Conservation (phyloP, 2,329 filamentous ascomycete genomes). For the Rasamsonia emersonii region DNA sequence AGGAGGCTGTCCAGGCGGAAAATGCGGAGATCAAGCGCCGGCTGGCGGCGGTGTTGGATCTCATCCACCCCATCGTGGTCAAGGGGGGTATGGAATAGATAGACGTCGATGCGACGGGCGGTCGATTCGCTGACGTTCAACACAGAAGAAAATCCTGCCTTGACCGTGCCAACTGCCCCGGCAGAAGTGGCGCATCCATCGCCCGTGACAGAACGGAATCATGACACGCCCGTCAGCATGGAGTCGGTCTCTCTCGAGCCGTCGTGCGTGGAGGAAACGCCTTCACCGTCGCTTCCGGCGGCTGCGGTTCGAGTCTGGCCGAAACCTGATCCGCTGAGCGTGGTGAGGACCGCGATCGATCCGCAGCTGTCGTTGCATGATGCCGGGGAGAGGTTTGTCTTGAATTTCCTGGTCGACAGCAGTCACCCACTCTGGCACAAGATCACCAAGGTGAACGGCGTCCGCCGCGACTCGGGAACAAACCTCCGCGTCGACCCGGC, state of each 20-base stretch:
- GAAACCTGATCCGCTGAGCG: constrained; percentile 3
- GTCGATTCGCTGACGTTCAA: constrained; percentile 10
- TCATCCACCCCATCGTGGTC: constrained; percentile 36
- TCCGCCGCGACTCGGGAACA: constrained; percentile 21
- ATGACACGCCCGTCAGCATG: constrained; percentile 14
- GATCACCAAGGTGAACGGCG: constrained; percentile 44
- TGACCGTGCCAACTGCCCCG: constrained; percentile 4
- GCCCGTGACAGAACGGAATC: constrained; percentile 19
- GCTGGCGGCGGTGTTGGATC: constrained; percentile 55
- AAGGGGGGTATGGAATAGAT: constrained; percentile 9
- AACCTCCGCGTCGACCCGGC: no score
- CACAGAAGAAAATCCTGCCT: constrained; percentile 12
- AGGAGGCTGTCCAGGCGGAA: constrained; percentile 68
- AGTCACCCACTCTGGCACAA: no score
- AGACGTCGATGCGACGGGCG: constrained; percentile 13
- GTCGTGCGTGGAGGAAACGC: no score
- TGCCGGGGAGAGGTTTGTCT: constrained; percentile 55
- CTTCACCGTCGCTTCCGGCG: no score
- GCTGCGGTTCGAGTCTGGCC: constrained; percentile 4
- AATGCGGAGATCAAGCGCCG: constrained; percentile 68
- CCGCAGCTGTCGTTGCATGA: constrained; percentile 47
- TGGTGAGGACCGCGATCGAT: constrained; percentile 2
- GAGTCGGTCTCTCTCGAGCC: constrained; percentile 16
- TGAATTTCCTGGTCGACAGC: constrained; percentile 63
- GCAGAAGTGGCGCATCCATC: constrained; percentile 12